Evolutionary conservation across 2,329 filamentous ascomycete genomes (phyloP).

Genomic region (Paraphaeosphaeria minitans): DNA sequence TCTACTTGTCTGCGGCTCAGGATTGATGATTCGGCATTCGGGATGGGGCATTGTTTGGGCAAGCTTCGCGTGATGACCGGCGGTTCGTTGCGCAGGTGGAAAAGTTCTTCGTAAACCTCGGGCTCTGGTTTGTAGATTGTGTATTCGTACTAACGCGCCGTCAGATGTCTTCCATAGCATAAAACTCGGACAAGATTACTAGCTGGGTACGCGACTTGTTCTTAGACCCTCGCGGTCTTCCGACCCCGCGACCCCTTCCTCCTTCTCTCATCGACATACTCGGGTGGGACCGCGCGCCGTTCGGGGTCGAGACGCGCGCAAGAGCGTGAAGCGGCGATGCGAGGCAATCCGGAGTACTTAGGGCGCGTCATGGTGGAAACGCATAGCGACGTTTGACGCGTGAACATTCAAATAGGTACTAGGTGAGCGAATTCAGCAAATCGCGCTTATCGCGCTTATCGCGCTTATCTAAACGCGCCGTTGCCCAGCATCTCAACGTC

Average conservation of each 20-base stretch:
- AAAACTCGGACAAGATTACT: slow-evolving; percentile 15
- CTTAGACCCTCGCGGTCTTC: slow-evolving; percentile 20
- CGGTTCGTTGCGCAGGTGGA: slow-evolving; percentile 34
- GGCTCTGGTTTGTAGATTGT: slow-evolving; percentile 35
- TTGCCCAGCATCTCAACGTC: not conserved
- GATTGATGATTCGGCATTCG: slow-evolving; percentile 36
- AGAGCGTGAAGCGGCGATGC: not conserved
- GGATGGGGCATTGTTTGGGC: slow-evolving; percentile 32
- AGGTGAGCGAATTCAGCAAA: not conserved
- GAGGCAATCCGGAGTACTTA: not conserved
- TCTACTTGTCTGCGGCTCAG: slow-evolving; percentile 35
- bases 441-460: not conserved
- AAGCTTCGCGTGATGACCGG: slow-evolving; percentile 32
- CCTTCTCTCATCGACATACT: slow-evolving; percentile 33
- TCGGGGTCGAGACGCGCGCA: not conserved
- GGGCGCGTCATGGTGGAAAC: slow-evolving; percentile 15
- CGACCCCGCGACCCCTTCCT: slow-evolving; percentile 18
- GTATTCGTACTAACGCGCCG: slow-evolving; percentile 33
- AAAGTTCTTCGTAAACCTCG: slow-evolving; percentile 37
- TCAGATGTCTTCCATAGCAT: not conserved
- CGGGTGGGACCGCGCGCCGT: not conserved
- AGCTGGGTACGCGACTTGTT: slow-evolving; percentile 17
- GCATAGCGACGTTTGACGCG: not conserved
- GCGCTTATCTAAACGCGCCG: not conserved
- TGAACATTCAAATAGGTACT: not conserved